These are phyloP conservation scores for Monilinia fructigena DNA, from an alignment of 2,329 filamentous ascomycete species.

Conservation along the genomic window DNA sequence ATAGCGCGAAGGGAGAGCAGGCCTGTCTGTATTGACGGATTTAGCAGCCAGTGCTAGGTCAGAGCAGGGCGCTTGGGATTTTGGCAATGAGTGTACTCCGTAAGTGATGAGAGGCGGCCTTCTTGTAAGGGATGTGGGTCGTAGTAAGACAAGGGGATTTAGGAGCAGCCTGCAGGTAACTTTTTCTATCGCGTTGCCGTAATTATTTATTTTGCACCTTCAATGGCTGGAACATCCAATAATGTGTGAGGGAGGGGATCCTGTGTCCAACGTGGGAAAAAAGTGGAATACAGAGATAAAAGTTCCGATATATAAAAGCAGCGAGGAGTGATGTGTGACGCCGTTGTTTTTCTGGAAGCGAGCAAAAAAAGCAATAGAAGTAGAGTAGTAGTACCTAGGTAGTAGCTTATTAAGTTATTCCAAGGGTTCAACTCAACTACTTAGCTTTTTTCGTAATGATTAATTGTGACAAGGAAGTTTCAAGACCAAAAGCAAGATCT, in stretches of 20 bases:
- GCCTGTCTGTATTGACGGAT: constrained; percentile 24
- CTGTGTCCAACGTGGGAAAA: constrained; percentile 8
- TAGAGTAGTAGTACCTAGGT: too few relatives aligned
- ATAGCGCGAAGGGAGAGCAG: constrained; percentile 31
- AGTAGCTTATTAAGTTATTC: background rate
- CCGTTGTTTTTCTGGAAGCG: constrained; percentile 17
- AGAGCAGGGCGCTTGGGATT: constrained; percentile 25
- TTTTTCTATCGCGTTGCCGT: constrained; percentile 11
- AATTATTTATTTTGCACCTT: constrained; percentile 4
- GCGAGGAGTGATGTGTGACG: constrained; percentile 9
- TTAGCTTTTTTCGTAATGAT: background rate
- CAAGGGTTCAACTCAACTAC: background rate
- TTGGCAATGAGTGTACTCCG: constrained; percentile 13
- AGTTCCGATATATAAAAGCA: constrained; percentile 19
- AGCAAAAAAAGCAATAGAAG: background rate
- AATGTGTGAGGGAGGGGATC: background rate
- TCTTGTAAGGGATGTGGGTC: constrained; percentile 17
- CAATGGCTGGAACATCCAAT: constrained; percentile 10
- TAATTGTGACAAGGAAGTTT: background rate
- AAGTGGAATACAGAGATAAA: constrained; percentile 13
- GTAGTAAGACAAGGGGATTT: constrained; percentile 15
- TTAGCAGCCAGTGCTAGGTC: constrained; percentile 21
- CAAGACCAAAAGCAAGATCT: background rate
- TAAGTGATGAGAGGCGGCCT: constrained; percentile 23
- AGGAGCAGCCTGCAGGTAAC: background rate